Evolutionary conservation across 495 filamentous ascomycete genomes (phyloP).

Genomic region (Trichocladium antarcticum): DNA sequence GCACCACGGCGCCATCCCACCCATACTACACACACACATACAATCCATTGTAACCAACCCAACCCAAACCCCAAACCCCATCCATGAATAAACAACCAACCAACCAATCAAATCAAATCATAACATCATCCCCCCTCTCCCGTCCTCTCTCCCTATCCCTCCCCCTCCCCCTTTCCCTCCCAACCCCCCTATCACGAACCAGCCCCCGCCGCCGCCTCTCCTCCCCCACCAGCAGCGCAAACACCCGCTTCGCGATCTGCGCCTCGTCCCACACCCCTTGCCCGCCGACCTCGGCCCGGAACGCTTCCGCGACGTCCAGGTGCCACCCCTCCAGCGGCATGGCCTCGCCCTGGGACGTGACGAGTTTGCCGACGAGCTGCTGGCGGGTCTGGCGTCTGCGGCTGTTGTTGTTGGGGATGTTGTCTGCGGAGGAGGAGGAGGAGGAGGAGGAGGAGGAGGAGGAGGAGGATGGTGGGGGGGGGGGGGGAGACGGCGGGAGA

Average conservation of each 20-base stretch:
- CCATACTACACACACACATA: neutral
- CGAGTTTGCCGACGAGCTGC: constrained; percentile 31
- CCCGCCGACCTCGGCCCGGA: constrained; percentile 25
- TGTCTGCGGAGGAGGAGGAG: neutral
- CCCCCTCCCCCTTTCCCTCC: neutral
- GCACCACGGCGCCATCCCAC: too few species aligned
- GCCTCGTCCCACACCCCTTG: constrained; percentile 33
- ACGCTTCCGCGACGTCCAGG: constrained; percentile 41
- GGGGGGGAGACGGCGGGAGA: neutral
- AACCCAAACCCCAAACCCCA: neutral
- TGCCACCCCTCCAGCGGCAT: constrained; percentile 42
- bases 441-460: neutral
- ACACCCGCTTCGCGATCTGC: constrained; percentile 38
- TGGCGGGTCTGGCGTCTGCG: too few species aligned
- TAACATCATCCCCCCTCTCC: neutral
- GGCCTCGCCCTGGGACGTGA: constrained; percentile 25
- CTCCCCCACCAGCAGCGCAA: constrained; percentile 40
- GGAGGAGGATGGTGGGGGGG: neutral
- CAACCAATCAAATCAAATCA: neutral
- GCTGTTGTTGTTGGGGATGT: neutral
- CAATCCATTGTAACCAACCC: neutral
- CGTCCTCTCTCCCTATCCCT: neutral
- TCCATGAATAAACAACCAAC: neutral
- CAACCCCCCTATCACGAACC: neutral
- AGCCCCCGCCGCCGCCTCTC: constrained; percentile 25